These are phyloP conservation scores for Pleomassaria siparia DNA, from an alignment of 2,329 filamentous ascomycete genomes.

Conservation along the genomic window DNA sequence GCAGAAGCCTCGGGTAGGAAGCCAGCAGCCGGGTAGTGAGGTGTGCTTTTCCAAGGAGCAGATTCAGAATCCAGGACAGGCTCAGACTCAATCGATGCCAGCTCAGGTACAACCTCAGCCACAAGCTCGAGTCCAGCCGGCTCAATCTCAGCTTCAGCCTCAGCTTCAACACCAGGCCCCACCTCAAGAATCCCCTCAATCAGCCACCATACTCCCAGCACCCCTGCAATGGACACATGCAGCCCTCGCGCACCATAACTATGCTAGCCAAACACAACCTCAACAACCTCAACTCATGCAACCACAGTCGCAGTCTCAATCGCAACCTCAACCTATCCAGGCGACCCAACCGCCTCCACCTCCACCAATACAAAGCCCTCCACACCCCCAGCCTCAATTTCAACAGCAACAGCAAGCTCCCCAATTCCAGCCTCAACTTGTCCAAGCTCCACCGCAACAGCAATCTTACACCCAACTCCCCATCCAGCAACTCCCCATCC, in stretches of 20 bases:
- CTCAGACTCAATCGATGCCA: too few relatives aligned
- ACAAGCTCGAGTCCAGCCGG: neutral
- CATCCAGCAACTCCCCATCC: too few relatives aligned
- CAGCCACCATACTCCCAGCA: neutral
- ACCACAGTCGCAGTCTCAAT: neutral
- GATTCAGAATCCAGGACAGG: neutral
- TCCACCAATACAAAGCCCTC: too few relatives aligned
- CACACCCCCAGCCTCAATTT: too few relatives aligned
- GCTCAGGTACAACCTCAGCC: neutral
- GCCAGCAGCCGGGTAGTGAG: neutral
- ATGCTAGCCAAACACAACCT: neutral
- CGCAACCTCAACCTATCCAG: neutral
- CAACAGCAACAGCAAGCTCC: too few relatives aligned
- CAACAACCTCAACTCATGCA: neutral
- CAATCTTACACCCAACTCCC: too few relatives aligned
- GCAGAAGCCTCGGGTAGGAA: neutral
- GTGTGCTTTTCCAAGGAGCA: neutral
- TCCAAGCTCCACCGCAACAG: too few relatives aligned
- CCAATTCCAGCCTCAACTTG: too few relatives aligned
- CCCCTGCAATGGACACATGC: slow-evolving; percentile 1
- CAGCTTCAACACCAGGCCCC: neutral
- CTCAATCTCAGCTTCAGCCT: neutral
- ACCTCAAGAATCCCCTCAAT: neutral
- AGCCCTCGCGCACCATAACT: neutral
- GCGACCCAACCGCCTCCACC: neutral